Conservation (phyloP, 345 rosid species). For the Mercurialis annua region DNA sequence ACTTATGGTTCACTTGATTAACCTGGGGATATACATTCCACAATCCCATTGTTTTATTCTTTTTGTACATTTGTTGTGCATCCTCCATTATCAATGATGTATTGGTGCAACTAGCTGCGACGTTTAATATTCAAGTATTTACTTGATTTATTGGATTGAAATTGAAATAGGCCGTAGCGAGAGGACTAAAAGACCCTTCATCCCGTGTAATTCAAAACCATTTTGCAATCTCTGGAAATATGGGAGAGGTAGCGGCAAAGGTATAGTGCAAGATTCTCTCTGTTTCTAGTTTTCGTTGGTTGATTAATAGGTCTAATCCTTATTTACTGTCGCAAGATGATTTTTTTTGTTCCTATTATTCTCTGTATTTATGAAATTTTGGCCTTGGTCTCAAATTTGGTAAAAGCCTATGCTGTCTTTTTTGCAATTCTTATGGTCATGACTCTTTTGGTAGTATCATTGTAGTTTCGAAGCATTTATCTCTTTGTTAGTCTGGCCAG, state of each 20-base stretch:
- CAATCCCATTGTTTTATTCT: neutral
- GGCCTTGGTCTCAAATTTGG: neutral
- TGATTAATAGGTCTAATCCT: neutral
- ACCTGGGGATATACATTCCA: neutral
- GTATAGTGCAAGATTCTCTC: slow-evolving; percentile 29
- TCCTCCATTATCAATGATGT: neutral
- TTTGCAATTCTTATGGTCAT: neutral
- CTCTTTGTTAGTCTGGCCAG: neutral
- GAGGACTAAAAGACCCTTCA: slow-evolving; percentile 95
- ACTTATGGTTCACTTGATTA: neutral
- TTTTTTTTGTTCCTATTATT: neutral
- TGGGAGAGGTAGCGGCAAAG: slow-evolving; percentile 97
- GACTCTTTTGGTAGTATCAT: neutral
- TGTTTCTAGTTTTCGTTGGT: neutral
- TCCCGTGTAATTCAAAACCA: slow-evolving; percentile 90
- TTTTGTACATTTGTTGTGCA: neutral
- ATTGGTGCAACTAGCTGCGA: neutral
- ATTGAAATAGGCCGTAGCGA: slow-evolving; percentile 75
- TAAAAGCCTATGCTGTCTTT: neutral
- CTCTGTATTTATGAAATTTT: neutral
- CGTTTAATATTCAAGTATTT: neutral
- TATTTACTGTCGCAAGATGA: neutral
- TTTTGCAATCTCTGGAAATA: slow-evolving; percentile 79
- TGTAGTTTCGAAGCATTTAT: neutral
- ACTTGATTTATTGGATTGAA: slow-evolving; percentile 6